These are phyloP conservation scores for Stagonosporopsis tanaceti DNA, from an alignment of 2,329 filamentous ascomycete species.

Conservation along the genomic window DNA sequence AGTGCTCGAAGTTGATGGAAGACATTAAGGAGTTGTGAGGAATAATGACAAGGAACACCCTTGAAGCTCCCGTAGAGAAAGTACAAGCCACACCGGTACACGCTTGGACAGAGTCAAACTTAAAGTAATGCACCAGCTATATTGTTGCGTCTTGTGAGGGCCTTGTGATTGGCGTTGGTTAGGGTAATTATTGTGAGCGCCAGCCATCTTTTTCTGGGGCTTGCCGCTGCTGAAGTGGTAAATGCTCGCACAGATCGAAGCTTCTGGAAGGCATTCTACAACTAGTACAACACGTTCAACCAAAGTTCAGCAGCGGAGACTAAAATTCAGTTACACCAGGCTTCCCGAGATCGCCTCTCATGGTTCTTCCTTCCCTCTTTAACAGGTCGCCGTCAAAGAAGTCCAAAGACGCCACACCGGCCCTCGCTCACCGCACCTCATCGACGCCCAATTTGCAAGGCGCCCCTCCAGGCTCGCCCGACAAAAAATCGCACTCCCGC, in stretches of 20 bases:
- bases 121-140: background rate
- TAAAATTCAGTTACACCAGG: conserved; percentile 44
- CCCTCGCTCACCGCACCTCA: conserved; percentile 22
- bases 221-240: conserved; percentile 35
- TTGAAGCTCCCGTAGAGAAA: background rate
- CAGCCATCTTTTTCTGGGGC: conserved; percentile 34
- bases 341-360: conserved; percentile 39
- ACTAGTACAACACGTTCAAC: conserved; percentile 33
- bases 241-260: conserved; percentile 43
- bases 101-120: background rate
- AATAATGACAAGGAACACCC: conserved; percentile 16
- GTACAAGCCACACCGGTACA: conserved; percentile 5
- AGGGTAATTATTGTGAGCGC: conserved; percentile 20
- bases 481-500: conserved; percentile 45
- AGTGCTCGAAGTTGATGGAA: background rate
- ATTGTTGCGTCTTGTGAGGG: background rate
- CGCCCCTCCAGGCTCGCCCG: conserved; percentile 49
- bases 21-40: background rate
- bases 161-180: conserved; percentile 22
- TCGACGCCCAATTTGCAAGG: conserved; percentile 32
- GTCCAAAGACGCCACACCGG: conserved; percentile 38
- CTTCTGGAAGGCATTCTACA: conserved; percentile 2
- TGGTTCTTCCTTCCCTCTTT: conserved; percentile 51
- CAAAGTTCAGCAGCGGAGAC: conserved; percentile 39
- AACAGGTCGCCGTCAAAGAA: conserved; percentile 47